Base-by-base conservation (phyloP, 1,284 basidiomycete genomes). In the Schizophyllum commune region DNA sequence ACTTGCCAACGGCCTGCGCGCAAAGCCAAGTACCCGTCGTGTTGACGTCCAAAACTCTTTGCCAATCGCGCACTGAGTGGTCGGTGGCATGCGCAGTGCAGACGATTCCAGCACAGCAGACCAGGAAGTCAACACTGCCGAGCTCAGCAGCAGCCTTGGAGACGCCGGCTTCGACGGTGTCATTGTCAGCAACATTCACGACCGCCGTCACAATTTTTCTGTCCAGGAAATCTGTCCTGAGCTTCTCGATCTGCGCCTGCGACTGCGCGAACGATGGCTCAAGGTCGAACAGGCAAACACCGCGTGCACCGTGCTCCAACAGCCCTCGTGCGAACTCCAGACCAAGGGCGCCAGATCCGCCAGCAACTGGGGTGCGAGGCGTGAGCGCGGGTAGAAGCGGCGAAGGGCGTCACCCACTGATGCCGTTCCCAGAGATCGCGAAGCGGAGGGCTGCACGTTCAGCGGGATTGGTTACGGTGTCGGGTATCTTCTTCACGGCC, bases 41-140 rank as follows among this genome's bases (percentile, higher is more conserved):
- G 60, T 79, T 79, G 52, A 77, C 66, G 52, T 79, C 75, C 20
- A 78, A 56, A 5, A 76, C 71, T 33, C 69, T 66, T 61, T 66
- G 70, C 77, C 75, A 79, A 33, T 74, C 70, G n/a, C 68, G 69
- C 0, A 68, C 53, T 17, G 52, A 55, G 52, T 74, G 60, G 17
- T 76, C 72, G 17, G 68, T 62, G 4, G 75, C 72, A 57, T 76
- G 70, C 1, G 63, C 65, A 27, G 68, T 68, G 5, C 68, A 68
- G 9, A 77, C 77, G 6, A 78, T 71, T 4, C 77, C 77, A 1
- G 77, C 77, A 58, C 74, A 78, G 60, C 76, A 79, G 27, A 77
- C 60, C 11, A 80, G 64, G 3, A 75, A 69, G 59, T 76, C 69
- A 2, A 78, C 65, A 20, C 69, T 70, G 6, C 73, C 73, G 4